Evolutionary conservation across 371 early-diverging fungal species (phyloP).

Genomic region (Entomophthora muscae): DNA sequence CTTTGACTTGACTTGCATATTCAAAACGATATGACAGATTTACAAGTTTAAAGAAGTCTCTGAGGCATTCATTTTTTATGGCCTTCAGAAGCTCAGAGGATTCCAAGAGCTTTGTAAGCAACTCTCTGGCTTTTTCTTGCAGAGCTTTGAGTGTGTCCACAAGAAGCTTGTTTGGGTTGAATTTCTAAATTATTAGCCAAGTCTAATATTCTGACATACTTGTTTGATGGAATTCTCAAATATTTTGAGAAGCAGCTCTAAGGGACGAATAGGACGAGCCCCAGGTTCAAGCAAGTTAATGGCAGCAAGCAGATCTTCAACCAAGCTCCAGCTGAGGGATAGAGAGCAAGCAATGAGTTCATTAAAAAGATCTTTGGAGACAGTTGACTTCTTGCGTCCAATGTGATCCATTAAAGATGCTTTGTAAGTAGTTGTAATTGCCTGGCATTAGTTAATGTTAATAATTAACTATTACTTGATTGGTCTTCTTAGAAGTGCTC

Average conservation of each 20-base stretch:
- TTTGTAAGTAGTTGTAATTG: neutral
- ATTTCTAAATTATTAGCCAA: neutral
- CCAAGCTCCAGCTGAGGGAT: neutral
- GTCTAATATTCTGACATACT: neutral
- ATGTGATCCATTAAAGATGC: neutral
- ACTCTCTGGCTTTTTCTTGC: neutral
- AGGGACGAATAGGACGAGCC: neutral
- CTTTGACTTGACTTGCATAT: neutral
- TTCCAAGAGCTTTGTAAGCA: neutral
- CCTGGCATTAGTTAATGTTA: neutral
- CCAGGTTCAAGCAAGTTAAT: neutral
- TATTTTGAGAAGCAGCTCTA: neutral
- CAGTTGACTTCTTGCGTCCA: neutral
- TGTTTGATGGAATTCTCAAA: neutral
- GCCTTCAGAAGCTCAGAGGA: neutral
- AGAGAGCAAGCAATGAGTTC: neutral
- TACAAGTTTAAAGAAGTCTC: neutral
- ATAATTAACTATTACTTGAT: neutral
- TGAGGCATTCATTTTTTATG: neutral
- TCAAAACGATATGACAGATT: neutral
- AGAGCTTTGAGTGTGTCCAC: neutral
- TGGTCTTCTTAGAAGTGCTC: neutral
- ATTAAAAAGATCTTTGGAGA: neutral
- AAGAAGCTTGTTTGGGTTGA: neutral
- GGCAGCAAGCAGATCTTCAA: neutral